phyloP scores from a whole-genome alignment of 768 basidiomycete genomes.

The Suillus cothurnatus region DNA sequence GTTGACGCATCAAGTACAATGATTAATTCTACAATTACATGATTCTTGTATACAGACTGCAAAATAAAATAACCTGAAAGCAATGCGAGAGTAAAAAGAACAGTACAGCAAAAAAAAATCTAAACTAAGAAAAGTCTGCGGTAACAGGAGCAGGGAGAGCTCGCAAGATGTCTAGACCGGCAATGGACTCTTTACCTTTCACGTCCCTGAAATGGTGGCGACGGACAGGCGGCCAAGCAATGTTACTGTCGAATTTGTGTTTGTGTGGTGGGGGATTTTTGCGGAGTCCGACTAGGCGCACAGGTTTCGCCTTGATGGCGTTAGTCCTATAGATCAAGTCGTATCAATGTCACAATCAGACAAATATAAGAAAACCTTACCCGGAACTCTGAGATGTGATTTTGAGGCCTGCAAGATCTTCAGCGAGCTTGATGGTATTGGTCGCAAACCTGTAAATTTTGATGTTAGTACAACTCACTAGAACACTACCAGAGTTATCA shows the following conservation, averaged over 20 bases:
- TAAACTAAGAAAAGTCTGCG: not conserved
- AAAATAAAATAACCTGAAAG: not conserved
- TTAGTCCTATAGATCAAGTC: not conserved
- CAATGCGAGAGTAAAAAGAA: not conserved
- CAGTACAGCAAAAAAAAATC: not conserved
- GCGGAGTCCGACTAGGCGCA: not conserved
- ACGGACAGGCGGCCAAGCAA: not conserved
- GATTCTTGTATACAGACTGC: too few species aligned
- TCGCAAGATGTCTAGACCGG: not conserved
- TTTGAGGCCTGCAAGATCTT: not conserved
- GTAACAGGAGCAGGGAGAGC: not conserved
- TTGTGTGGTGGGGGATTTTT: not conserved
- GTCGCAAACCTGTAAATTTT: not conserved
- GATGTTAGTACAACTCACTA: too few species aligned
- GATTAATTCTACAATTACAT: too few species aligned
- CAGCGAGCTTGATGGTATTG: not conserved
- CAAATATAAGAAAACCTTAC: not conserved
- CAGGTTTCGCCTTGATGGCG: not conserved
- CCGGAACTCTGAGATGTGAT: not conserved
- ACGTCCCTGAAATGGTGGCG: not conserved
- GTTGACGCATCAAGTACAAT: too few species aligned
- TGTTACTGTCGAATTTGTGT: not conserved
- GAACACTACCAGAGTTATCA: too few species aligned
- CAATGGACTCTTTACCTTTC: not conserved
- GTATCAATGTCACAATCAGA: not conserved